phyloP scores from a whole-genome alignment of 1,139 yeast genomes.

The Hansenula anomala region DNA sequence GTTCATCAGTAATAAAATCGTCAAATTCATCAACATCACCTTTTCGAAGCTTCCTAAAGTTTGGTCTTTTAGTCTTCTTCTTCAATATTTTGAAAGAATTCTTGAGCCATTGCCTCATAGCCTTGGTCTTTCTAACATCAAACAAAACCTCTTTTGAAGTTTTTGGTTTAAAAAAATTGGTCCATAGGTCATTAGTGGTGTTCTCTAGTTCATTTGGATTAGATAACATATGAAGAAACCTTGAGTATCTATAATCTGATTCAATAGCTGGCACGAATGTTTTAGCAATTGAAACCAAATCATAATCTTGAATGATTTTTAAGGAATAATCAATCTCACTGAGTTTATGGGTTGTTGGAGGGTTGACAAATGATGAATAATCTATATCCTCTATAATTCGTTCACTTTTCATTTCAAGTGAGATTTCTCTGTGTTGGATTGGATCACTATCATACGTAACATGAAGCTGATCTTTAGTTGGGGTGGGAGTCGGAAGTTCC shows the following conservation, averaged over 20 bases:
- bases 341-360: no score
- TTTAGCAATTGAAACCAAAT: slow-evolving; percentile 2
- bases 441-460: slow-evolving; percentile 7
- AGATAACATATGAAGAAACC: slow-evolving; percentile 23
- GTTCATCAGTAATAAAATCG: slow-evolving; percentile 41
- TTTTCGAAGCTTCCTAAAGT: slow-evolving; percentile 25
- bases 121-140: slow-evolving; percentile 19
- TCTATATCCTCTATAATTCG: no score
- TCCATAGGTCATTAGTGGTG: slow-evolving; percentile 31
- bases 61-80: slow-evolving; percentile 29
- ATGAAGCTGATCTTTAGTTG: slow-evolving; percentile 11
- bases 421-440: slow-evolving; percentile 5
- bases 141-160: slow-evolving; percentile 34
- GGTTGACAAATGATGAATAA: no score
- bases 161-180: slow-evolving; percentile 39
- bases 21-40: slow-evolving; percentile 27
- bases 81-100: slow-evolving; percentile 42
- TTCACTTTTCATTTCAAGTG: slow-evolving; percentile 6
- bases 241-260: slow-evolving; percentile 18
- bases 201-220: neutral
- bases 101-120: slow-evolving; percentile 42
- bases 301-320: neutral
- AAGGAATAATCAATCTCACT: no score
- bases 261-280: slow-evolving; percentile 16
- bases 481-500: slow-evolving; percentile 9